Conservation (phyloP, 768 basidiomycete genomes). For the Sarcomyxa edulis region DNA sequence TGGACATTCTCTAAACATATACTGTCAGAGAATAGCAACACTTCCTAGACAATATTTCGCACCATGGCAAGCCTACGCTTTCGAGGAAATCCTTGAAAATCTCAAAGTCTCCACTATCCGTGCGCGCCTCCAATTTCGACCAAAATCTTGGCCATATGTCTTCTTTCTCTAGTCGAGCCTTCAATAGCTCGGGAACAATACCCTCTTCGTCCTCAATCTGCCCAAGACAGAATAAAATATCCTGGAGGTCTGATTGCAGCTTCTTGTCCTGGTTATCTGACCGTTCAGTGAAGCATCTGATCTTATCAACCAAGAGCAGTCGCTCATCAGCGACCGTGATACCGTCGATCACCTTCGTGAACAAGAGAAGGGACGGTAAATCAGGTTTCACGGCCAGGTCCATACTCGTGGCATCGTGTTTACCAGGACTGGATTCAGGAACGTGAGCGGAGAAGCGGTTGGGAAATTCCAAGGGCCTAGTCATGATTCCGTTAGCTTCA, state of each 20-base stretch:
- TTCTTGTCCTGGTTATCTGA: conserved; percentile 1
- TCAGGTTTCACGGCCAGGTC: conserved; percentile 3
- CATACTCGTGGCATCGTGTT: conserved; percentile 3
- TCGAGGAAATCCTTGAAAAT: too few species aligned
- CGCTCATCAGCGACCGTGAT: conserved; percentile 1
- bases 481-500: not conserved
- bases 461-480: not conserved
- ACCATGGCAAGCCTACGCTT: too few species aligned
- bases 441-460: conserved; percentile 2
- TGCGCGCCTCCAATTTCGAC: too few species aligned
- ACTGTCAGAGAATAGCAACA: too few species aligned
- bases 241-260: conserved; percentile 1
- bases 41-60: too few species aligned
- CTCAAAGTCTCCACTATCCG: too few species aligned
- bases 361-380: not conserved
- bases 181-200: not conserved
- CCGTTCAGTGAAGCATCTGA: not conserved
- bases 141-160: not conserved
- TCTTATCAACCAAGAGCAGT: conserved; percentile 5
- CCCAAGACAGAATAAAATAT: conserved; percentile 3
- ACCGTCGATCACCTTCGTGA: not conserved
- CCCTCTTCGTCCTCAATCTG: conserved; percentile 2
- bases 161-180: not conserved
- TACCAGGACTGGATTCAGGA: conserved; percentile 2
- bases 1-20: too few species aligned